Conservation (phyloP, 73 alveolate species). For the Paramecium tetraurelia region DNA sequence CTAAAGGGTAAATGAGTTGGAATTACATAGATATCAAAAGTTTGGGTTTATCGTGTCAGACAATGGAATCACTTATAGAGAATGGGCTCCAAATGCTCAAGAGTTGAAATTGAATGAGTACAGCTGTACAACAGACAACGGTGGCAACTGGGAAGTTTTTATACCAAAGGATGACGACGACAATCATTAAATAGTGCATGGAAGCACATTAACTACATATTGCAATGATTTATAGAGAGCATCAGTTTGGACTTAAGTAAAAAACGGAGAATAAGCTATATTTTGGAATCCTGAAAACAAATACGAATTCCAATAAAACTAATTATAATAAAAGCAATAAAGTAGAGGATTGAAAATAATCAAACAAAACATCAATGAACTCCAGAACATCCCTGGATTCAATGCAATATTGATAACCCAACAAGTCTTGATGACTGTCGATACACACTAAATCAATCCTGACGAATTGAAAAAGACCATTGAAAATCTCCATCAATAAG, state of each 20-base stretch:
- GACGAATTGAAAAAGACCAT: background rate
- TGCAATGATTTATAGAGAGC: conserved; percentile 66
- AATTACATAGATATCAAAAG: background rate
- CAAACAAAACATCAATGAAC: background rate
- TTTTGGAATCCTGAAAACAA: conserved; percentile 19
- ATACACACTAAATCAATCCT: background rate
- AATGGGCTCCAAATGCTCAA: conserved; percentile 92
- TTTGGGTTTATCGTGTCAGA: background rate
- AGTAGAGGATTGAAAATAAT: background rate
- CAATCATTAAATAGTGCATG: conserved; percentile 65
- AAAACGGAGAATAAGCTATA: background rate
- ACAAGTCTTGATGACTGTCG: background rate
- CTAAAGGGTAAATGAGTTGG: background rate
- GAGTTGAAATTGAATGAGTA: conserved; percentile 72
- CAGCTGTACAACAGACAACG: conserved; percentile 62
- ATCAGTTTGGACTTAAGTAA: conserved; percentile 76
- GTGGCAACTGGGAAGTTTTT: conserved; percentile 66
- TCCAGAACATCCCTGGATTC: background rate
- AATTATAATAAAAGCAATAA: background rate
- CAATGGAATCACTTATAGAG: conserved; percentile 64
- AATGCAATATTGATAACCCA: background rate
- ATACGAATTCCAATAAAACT: background rate
- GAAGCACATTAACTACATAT: conserved; percentile 55
- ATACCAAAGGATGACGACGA: conserved; percentile 61
- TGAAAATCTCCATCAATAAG: background rate